Percentiles rank a stretch among this genome's conserved stretches.
Evolutionary conservation across 495 filamentous ascomycete genomes (phyloP).

Genomic region (Xylaria venustula): DNA sequence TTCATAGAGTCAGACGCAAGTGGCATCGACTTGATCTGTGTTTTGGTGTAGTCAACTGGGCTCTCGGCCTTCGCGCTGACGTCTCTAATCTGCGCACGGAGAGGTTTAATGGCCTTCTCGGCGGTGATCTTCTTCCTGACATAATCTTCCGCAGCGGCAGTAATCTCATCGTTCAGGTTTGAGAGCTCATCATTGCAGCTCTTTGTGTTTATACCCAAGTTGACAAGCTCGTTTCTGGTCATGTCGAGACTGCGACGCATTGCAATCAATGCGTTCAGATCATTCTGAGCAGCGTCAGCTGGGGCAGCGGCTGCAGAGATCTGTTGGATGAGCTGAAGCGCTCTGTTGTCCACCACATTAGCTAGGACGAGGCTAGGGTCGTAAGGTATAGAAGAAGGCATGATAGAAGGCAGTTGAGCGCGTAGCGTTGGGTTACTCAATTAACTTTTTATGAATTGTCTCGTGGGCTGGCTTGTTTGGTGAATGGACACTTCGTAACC

Average conservation of each 20-base stretch:
- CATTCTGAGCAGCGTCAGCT: background rate
- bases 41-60: background rate
- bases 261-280: background rate
- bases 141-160: background rate
- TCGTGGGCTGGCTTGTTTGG: too few relatives aligned
- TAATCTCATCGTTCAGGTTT: background rate
- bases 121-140: background rate
- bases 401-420: background rate
- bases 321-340: background rate
- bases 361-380: background rate
- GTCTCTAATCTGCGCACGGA: background rate
- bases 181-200: background rate
- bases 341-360: background rate
- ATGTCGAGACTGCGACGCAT: slow-evolving; percentile 1
- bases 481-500: too few relatives aligned
- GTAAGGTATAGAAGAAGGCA: background rate
- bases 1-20: slow-evolving; percentile 1
- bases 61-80: background rate
- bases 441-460: too few relatives aligned
- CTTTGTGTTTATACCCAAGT: background rate
- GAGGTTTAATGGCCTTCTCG: background rate
- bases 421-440: background rate
- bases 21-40: background rate
- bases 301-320: background rate
- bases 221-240: background rate